phyloP scores from a whole-genome alignment of 768 basidiomycete genomes.

The Suillus ampliporus region DNA sequence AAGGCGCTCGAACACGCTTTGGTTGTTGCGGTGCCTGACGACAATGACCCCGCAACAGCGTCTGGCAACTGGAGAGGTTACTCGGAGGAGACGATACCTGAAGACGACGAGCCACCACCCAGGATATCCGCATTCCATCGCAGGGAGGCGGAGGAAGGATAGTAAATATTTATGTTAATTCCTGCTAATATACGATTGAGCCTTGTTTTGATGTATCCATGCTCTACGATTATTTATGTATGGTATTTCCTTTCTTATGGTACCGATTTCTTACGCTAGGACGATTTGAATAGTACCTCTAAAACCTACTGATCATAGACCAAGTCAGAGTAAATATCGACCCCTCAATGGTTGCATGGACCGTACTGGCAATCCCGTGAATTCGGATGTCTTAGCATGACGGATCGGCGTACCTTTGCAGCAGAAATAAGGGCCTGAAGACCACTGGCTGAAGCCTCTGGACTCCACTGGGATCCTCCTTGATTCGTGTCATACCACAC shows the following conservation, averaged over 20 bases:
- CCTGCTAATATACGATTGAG: slow-evolving; percentile 26
- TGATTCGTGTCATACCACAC: slow-evolving; percentile 37
- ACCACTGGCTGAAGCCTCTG: slow-evolving; percentile 36
- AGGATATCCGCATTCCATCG: slow-evolving; percentile 42
- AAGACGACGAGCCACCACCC: slow-evolving; percentile 48
- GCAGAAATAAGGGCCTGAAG: slow-evolving; percentile 36
- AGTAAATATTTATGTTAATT: slow-evolving; percentile 30
- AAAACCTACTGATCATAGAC: slow-evolving; percentile 1
- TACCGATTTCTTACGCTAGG: slow-evolving; percentile 9
- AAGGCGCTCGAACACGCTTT: slow-evolving; percentile 74
- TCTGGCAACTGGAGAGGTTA: slow-evolving; percentile 47
- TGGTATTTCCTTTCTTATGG: slow-evolving; percentile 26
- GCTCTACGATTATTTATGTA: slow-evolving; percentile 38
- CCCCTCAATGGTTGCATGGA: slow-evolving; percentile 14
- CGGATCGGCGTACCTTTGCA: slow-evolving; percentile 26
- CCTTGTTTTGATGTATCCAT: slow-evolving; percentile 14
- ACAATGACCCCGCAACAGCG: slow-evolving; percentile 31
- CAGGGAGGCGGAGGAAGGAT: slow-evolving; percentile 49
- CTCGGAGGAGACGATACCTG: slow-evolving; percentile 52
- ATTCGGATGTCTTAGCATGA: slow-evolving; percentile 4
- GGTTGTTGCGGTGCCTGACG: slow-evolving; percentile 38
- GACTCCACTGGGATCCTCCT: slow-evolving; percentile 35
- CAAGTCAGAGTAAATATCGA: neutral
- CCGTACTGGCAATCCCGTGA: slow-evolving; percentile 20
- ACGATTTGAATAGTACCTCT: slow-evolving; percentile 17